Evolutionary conservation across 2,329 filamentous ascomycete species (phyloP).

Genomic region (Aspergillus versicolor): DNA sequence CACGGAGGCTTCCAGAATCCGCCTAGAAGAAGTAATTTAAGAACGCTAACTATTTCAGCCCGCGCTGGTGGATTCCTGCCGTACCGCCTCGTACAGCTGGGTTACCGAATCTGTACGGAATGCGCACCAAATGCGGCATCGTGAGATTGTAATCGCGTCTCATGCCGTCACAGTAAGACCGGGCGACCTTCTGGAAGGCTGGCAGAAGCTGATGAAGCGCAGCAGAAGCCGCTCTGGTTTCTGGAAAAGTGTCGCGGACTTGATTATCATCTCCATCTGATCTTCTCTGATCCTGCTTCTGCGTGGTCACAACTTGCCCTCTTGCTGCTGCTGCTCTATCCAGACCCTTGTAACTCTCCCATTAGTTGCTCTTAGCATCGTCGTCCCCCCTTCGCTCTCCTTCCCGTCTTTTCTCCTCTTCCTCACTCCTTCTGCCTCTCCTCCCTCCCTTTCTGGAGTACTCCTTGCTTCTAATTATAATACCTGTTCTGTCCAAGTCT

Average conservation of each 20-base stretch:
- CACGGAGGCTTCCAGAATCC: constrained; percentile 8
- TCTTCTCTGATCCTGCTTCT: not conserved
- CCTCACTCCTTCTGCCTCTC: not conserved
- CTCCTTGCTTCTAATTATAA: not conserved
- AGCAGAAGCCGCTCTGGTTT: not conserved
- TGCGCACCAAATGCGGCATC: not conserved
- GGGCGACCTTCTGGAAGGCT: constrained; percentile 25
- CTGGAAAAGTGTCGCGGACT: not conserved
- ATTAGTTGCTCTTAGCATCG: not conserved
- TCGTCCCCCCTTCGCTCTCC: not conserved
- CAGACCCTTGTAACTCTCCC: not conserved
- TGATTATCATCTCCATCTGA: not conserved
- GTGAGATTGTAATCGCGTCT: constrained; percentile 8
- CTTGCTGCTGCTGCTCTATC: not conserved
- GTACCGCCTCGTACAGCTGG: not conserved
- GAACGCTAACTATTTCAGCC: constrained; percentile 1
- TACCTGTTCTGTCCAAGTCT: not conserved
- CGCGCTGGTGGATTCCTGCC: not conserved
- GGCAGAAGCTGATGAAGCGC: constrained; percentile 12
- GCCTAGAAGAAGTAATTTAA: constrained; percentile 3
- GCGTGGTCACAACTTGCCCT: not conserved
- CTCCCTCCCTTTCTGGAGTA: not conserved
- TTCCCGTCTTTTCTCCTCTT: not conserved
- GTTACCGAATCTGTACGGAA: not conserved
- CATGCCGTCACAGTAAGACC: constrained; percentile 11